Conservation (phyloP, 2,329 filamentous ascomycete species). For the Colletotrichum musae region DNA sequence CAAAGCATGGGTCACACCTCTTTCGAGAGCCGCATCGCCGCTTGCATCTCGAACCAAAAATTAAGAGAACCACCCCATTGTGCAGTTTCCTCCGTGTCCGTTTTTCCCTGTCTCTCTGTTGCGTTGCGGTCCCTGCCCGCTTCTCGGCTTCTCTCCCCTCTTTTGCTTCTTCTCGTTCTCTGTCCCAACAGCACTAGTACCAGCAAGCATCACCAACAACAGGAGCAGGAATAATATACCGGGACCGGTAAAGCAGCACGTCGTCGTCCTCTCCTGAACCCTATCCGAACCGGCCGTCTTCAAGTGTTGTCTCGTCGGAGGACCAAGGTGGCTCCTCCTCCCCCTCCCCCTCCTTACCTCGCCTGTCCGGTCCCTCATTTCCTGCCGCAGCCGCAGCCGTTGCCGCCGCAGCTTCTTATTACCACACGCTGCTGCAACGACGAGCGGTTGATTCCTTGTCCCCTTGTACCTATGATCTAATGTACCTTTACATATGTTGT, state of each 20-base stretch:
- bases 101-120: constrained; percentile 18
- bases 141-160: constrained; percentile 2
- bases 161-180: constrained; percentile 18
- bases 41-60: constrained; percentile 64
- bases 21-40: constrained; percentile 75
- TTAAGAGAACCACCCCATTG: constrained; percentile 29
- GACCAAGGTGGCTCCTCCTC: constrained; percentile 36
- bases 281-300: constrained; percentile 48
- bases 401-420: constrained; percentile 37
- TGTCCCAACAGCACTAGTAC: neutral
- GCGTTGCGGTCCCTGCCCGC: neutral
- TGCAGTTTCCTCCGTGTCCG: constrained; percentile 30
- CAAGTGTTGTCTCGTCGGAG: too few relatives aligned
- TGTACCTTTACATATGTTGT: constrained; percentile 36
- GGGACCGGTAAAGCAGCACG: neutral
- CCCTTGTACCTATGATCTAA: constrained; percentile 31
- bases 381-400: constrained; percentile 48
- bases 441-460: neutral
- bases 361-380: constrained; percentile 46
- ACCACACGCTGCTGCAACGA: constrained; percentile 26
- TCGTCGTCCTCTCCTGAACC: constrained; percentile 10
- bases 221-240: neutral
- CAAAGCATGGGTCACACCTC: constrained; percentile 79
- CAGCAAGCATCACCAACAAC: constrained; percentile 12
- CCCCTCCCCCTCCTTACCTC: constrained; percentile 47